Conservation (phyloP, 768 basidiomycete species). For the Agrocybe pediades region DNA sequence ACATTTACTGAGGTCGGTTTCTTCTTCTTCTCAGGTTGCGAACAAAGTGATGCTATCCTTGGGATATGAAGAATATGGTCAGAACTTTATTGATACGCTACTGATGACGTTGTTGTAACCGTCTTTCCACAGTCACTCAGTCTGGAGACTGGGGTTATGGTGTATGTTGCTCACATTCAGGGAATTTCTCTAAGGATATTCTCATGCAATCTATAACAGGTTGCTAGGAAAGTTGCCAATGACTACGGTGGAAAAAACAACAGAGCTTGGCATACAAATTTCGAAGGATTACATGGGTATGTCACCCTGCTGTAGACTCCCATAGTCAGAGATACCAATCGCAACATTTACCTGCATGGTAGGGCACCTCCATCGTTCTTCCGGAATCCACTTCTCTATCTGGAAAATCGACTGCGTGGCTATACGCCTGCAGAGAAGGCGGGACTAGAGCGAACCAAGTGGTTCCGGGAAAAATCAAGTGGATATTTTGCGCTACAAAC, state of each 20-base stretch:
- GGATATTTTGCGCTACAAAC: slow-evolving; percentile 44
- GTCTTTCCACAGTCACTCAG: slow-evolving; percentile 35
- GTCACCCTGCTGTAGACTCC: not conserved
- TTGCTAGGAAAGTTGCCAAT: slow-evolving; percentile 25
- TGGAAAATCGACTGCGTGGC: slow-evolving; percentile 24
- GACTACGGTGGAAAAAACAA: slow-evolving; percentile 35
- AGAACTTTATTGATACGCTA: not conserved
- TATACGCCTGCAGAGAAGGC: slow-evolving; percentile 35
- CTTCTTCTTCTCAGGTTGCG: slow-evolving; percentile 37
- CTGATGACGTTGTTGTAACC: not conserved
- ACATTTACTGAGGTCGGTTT: slow-evolving; percentile 57
- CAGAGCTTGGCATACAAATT: slow-evolving; percentile 57
- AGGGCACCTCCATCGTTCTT: slow-evolving; percentile 20
- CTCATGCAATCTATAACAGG: slow-evolving; percentile 20
- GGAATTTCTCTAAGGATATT: no score
- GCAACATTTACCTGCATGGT: not conserved
- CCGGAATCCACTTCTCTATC: slow-evolving; percentile 21
- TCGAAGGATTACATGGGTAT: slow-evolving; percentile 8
- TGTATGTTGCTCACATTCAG: slow-evolving; percentile 22
- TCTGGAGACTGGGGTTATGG: slow-evolving; percentile 51
- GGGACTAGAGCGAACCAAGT: slow-evolving; percentile 28
- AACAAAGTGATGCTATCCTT: slow-evolving; percentile 52
- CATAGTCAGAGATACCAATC: not conserved
- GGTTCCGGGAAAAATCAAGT: slow-evolving; percentile 28
- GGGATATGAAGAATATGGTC: slow-evolving; percentile 54